These are phyloP conservation scores for Curvularia hawaiiensis DNA, from an alignment of 2,329 filamentous ascomycete genomes.

Conservation along the genomic window DNA sequence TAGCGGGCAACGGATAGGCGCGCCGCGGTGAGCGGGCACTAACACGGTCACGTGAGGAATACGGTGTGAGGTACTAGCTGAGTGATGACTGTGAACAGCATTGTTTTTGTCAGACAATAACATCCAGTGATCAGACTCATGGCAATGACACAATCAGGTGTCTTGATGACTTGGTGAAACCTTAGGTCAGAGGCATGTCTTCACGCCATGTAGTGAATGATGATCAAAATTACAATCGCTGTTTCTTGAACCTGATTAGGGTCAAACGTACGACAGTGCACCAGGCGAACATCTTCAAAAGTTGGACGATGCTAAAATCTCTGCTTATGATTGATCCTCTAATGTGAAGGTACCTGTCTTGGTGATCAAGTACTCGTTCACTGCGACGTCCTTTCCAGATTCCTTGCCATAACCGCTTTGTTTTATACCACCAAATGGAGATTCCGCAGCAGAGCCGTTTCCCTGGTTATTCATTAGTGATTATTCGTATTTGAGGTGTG, in stretches of 20 bases:
- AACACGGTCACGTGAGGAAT: constrained; percentile 20
- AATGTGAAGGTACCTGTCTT: constrained; percentile 70
- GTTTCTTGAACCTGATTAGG: constrained; percentile 2
- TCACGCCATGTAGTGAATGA: neutral
- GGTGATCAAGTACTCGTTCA: constrained; percentile 66
- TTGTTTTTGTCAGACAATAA: neutral
- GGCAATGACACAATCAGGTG: neutral
- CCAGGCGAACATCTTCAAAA: constrained; percentile 3
- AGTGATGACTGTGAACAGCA: neutral
- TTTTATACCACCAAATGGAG: constrained; percentile 71
- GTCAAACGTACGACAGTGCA: constrained; percentile 4
- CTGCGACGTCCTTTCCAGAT: constrained; percentile 68
- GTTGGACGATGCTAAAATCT: neutral
- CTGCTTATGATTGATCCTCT: constrained; percentile 42
- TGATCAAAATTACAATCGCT: constrained; percentile 1
- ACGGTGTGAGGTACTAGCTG: neutral
- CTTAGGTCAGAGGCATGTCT: neutral
- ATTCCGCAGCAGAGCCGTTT: constrained; percentile 68
- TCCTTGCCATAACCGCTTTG: constrained; percentile 72
- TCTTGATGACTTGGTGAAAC: neutral
- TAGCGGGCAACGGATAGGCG: constrained; percentile 6
- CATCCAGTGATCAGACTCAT: neutral
- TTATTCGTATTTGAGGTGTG: neutral
- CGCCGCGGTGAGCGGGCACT: constrained; percentile 20
- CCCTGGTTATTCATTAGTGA: constrained; percentile 44